Evolutionary conservation across 2,329 filamentous ascomycete genomes (phyloP).

Genomic region (Helotiales sp.): DNA sequence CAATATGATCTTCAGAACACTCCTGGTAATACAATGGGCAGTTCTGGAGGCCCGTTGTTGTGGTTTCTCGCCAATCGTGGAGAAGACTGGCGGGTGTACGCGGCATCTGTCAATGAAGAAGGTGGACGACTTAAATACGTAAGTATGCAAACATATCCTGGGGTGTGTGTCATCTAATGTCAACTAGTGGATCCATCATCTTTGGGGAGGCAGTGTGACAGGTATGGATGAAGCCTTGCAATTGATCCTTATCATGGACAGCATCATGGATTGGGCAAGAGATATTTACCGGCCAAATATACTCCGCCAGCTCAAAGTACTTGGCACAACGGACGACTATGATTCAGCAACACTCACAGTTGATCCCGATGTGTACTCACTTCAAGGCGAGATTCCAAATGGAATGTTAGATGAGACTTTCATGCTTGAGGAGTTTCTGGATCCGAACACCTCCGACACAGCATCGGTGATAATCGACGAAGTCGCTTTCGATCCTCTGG

Average conservation of each 20-base stretch:
- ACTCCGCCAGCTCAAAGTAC: background rate
- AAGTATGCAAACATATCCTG: background rate
- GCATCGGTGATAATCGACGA: background rate
- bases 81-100: slow-evolving; percentile 9
- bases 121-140: background rate
- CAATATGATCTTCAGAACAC: slow-evolving; percentile 22
- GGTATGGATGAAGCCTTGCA: slow-evolving; percentile 27
- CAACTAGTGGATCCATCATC: slow-evolving; percentile 22
- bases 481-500: background rate
- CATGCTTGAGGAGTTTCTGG: background rate
- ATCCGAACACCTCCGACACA: background rate
- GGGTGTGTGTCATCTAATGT: background rate
- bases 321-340: background rate
- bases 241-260: slow-evolving; percentile 35
- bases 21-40: background rate
- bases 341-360: background rate
- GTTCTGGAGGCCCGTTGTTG: slow-evolving; percentile 1
- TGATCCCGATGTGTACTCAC: background rate
- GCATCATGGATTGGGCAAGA: slow-evolving; percentile 36
- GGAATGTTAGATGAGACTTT: background rate
- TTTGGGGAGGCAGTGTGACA: slow-evolving; percentile 27
- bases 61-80: slow-evolving; percentile 11
- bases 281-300: slow-evolving; percentile 28
- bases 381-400: background rate
- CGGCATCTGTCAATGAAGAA: background rate